Evolutionary conservation across 805 yeast genomes (phyloP), one percentile per base, ranked within the genome.

Genomic region (Zygosaccharomyces pseudorouxii): DNA sequence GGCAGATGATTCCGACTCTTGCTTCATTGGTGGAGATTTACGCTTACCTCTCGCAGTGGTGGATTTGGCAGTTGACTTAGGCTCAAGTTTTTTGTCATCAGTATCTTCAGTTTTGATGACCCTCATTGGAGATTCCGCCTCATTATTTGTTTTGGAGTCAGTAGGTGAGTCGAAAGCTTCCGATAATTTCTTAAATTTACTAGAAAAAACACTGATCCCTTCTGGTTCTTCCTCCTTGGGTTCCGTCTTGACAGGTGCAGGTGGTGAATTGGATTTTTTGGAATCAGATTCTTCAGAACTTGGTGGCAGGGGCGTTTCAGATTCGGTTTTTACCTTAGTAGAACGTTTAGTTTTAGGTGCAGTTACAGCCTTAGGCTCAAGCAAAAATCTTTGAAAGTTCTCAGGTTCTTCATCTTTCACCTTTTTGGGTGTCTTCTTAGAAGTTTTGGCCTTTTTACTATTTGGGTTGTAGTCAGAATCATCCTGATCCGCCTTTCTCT

Each of bases 401-500:
- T 58, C 52, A 29, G 36, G 1, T 18, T 29, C 33, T 19, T 62
- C 57, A 48, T 65, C 65, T 10, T 56, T 38, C 37, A 62, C 59
- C 9, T 62, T 54, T 31, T 59, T 56, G 20, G 57, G 31, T 8
- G 53, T 50, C 46, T 56, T 55, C 23, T 51, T 55, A 14, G 52
- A 40, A 1, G 54, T 47, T 43, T 56, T 59, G 48, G 48, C 62
- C 29, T 57, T 56, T 48, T 58, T 64, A 49, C 58, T 57, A 36
- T 55, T 54, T 7, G 58, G 56, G 7, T 57, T 58, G 45, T 68
- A 68, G 14, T 63, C 70, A 42, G 65, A 71, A 30, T 67, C 72
- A 8, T 57, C 65, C 37, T 59, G 64, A 29, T 54, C 56, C 23
- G 53, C 58, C 38, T 42, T 50, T 53, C 65, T 58, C 46, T 57